Evolutionary conservation across 2,329 filamentous ascomycete genomes (phyloP).

Genomic region (Meredithiella fracta): DNA sequence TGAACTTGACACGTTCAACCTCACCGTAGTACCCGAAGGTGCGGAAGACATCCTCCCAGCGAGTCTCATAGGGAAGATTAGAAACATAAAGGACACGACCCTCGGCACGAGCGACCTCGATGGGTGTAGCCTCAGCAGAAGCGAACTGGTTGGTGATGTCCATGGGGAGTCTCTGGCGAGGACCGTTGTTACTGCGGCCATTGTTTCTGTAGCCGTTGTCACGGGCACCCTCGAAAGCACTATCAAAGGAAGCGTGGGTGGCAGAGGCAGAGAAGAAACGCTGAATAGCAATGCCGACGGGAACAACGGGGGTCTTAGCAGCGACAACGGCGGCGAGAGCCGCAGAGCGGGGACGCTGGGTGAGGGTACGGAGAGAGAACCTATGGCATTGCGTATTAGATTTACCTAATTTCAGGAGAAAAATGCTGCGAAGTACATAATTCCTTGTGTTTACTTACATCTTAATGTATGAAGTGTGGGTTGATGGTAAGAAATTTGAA

Average conservation of each 20-base stretch:
- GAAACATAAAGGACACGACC: slow-evolving; percentile 9
- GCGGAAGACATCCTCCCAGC: slow-evolving; percentile 14
- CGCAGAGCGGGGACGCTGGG: slow-evolving; percentile 11
- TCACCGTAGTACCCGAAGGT: slow-evolving; percentile 14
- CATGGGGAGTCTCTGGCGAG: neutral
- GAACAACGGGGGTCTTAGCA: slow-evolving; percentile 2
- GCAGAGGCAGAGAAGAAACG: slow-evolving; percentile 9
- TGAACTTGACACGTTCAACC: slow-evolving; percentile 13
- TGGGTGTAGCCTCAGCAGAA: slow-evolving; percentile 9
- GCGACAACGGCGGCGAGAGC: slow-evolving; percentile 4
- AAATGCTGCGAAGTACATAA: too few species aligned
- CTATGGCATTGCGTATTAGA: neutral
- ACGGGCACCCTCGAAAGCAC: neutral
- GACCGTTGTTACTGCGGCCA: neutral
- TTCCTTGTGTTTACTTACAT: too few species aligned
- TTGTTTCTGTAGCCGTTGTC: slow-evolving; percentile 4
- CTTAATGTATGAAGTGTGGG: too few species aligned
- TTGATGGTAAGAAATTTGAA: too few species aligned
- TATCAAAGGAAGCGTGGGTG: neutral
- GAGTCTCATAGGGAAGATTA: slow-evolving; percentile 10
- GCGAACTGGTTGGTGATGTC: slow-evolving; percentile 12
- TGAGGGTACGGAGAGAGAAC: slow-evolving; percentile 11
- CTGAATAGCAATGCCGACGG: neutral
- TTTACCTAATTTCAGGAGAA: too few species aligned
- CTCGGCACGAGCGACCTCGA: slow-evolving; percentile 9